Base-by-base conservation (phyloP, 106 monocot species). In the Alisma plantagoaquatica region DNA sequence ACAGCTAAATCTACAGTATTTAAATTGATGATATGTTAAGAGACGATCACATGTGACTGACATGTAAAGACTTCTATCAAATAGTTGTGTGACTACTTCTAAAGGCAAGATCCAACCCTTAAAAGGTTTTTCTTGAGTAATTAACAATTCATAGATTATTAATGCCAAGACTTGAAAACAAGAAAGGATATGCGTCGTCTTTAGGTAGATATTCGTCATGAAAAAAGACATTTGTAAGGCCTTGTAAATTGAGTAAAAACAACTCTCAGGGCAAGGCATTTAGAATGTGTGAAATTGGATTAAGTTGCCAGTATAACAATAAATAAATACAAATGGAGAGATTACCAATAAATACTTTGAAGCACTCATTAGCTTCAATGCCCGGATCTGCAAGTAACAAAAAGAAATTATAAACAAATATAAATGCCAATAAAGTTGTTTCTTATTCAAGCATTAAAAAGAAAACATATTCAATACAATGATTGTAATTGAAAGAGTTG, bases 311-410 rank as follows among this genome's bases (percentile, higher is more conserved):
- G 15, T 21, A 52, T 4, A 23, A 43, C 12, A 27, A 45, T 46
- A 1, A 42, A 21, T 17, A 54, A 38, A 46, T 31, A 5, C 3
- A 56, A 38, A 32, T 18, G 15, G 12, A 56, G 33, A 23, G 22
- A 59, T 44, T 83, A 93, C 93, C 93, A 24, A 87, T 61, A 56
- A 69, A 93, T 41, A 87, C 49, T 67, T 93, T 87, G 32, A 93
- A 75, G 74, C 93, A 93, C 41, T 87, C 79, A 61, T 70, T 93
- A 45, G 87, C 77, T 68, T 80, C 79, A 31, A 87, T 32, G 47
- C 93, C 93, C 72, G 61, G 4, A 93, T 93, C 93, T 93, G 67
- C 66, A 78, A 26, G 5, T n/a, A n/a, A n/a, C n/a, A n/a, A n/a
- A n/a, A n/a, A n/a, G n/a, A n/a, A n/a, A n/a, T n/a, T n/a, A n/a